Evolutionary conservation across 2,329 filamentous ascomycete genomes (phyloP).

Genomic region (Epichloe typhina): DNA sequence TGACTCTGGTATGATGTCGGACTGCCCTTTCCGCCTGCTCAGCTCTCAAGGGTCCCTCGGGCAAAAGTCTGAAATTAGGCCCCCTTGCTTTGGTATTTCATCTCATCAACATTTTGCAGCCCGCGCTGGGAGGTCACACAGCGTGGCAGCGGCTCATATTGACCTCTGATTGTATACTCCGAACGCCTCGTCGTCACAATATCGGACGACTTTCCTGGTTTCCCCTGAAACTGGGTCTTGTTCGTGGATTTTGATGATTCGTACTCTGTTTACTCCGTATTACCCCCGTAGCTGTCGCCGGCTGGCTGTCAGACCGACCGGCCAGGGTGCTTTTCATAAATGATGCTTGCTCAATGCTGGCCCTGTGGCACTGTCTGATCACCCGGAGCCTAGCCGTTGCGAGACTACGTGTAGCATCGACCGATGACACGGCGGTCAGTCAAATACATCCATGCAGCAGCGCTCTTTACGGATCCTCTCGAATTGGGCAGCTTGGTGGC

Average conservation of each 20-base stretch:
- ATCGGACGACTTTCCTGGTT: not conserved
- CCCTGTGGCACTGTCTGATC: not conserved
- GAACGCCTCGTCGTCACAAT: not conserved
- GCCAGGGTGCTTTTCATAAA: not conserved
- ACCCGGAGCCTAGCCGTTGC: not conserved
- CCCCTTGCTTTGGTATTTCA: too few species aligned
- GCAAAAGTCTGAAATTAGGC: too few species aligned
- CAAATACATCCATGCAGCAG: not conserved
- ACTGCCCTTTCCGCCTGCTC: too few species aligned
- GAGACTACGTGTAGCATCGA: not conserved
- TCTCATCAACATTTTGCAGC: too few species aligned
- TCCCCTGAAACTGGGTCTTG: not conserved
- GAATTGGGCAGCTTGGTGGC: not conserved
- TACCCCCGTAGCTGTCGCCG: too few species aligned
- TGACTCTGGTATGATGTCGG: too few species aligned
- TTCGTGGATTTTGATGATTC: too few species aligned
- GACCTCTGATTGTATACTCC: not conserved
- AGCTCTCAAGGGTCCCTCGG: too few species aligned
- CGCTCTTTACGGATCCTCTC: too few species aligned
- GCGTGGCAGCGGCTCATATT: not conserved
- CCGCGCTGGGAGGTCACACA: not conserved
- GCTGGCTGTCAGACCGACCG: not conserved
- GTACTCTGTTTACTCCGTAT: too few species aligned
- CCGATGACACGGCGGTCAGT: not conserved
- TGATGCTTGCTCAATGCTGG: not conserved